These are phyloP conservation scores for Tilletiopsis washingtonensis DNA, from an alignment of 1,284 basidiomycete species.

Conservation along the genomic window DNA sequence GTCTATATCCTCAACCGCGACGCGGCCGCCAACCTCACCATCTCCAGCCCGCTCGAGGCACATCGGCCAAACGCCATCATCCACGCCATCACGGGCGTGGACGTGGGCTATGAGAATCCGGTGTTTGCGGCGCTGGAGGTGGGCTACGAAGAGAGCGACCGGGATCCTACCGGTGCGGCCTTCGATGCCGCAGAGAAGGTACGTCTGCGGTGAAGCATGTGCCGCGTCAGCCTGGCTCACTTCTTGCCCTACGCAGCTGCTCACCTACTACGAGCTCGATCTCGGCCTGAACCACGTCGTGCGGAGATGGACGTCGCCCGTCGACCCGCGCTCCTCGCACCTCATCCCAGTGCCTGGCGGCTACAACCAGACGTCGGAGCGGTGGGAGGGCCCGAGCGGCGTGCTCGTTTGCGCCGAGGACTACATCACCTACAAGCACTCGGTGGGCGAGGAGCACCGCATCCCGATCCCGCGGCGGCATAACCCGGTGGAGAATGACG, in stretches of 20 bases:
- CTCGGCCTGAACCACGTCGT: constrained; percentile 47
- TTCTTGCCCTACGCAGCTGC: not conserved
- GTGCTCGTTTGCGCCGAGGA: constrained; percentile 46
- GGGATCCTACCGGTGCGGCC: constrained; percentile 40
- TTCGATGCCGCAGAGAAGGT: constrained; percentile 30
- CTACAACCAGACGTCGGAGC: constrained; percentile 40
- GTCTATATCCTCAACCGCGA: constrained; percentile 46
- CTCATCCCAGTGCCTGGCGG: constrained; percentile 45
- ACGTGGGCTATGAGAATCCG: constrained; percentile 46
- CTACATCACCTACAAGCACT: constrained; percentile 45
- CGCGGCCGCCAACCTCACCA: constrained; percentile 44
- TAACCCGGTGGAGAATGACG: constrained; percentile 27
- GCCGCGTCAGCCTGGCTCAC: not conserved
- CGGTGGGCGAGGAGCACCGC: constrained; percentile 38
- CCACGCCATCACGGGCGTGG: constrained; percentile 41
- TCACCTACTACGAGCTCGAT: constrained; percentile 47
- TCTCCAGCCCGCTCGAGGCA: constrained; percentile 45
- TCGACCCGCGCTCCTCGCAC: constrained; percentile 32
- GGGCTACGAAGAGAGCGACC: constrained; percentile 44
- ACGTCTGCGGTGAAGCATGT: not conserved
- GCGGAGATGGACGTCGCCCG: constrained; percentile 42
- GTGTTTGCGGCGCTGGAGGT: constrained; percentile 44
- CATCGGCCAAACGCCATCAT: constrained; percentile 38
- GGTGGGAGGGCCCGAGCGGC: constrained; percentile 46
- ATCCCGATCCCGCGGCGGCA: constrained; percentile 42